These are phyloP conservation scores for Adansonia rubrostipa DNA, from an alignment of 441 rosid species.

Conservation along the genomic window DNA sequence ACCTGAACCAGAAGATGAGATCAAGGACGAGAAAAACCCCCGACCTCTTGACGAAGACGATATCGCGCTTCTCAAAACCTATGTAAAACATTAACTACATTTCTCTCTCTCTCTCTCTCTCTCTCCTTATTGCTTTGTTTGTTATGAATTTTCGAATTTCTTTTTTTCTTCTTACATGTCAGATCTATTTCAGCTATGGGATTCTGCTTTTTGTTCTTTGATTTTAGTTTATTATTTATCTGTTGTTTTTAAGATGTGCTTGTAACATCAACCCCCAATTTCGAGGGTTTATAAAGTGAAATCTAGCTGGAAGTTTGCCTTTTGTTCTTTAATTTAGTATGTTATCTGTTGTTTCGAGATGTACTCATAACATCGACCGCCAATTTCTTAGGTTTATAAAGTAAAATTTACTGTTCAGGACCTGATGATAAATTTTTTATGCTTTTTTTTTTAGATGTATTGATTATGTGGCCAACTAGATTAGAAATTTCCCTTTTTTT, in stretches of 20 bases:
- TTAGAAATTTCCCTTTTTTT: background rate
- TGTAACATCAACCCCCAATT: background rate
- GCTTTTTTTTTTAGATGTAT: background rate
- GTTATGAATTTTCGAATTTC: background rate
- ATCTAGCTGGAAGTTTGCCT: too few relatives aligned
- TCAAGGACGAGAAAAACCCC: slow-evolving; percentile 93
- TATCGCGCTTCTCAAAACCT: slow-evolving; percentile 93
- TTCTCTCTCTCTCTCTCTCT: background rate
- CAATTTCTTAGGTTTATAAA: too few relatives aligned
- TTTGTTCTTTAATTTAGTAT: too few relatives aligned
- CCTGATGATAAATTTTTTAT: background rate
- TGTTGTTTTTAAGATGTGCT: background rate
- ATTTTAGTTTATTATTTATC: background rate
- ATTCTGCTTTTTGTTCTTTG: background rate
- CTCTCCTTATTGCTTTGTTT: background rate
- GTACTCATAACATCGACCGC: too few relatives aligned
- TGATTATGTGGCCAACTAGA: background rate
- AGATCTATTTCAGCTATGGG: slow-evolving; percentile 1
- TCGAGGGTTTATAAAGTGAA: background rate
- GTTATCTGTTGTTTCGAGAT: too few relatives aligned
- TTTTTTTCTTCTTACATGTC: slow-evolving; percentile 6
- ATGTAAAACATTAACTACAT: slow-evolving; percentile 43
- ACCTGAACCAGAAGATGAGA: slow-evolving; percentile 53
- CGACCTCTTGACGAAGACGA: slow-evolving; percentile 94
- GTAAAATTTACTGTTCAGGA: background rate